Conservation (phyloP, 495 filamentous ascomycete genomes). For the Tuber magnatum region DNA sequence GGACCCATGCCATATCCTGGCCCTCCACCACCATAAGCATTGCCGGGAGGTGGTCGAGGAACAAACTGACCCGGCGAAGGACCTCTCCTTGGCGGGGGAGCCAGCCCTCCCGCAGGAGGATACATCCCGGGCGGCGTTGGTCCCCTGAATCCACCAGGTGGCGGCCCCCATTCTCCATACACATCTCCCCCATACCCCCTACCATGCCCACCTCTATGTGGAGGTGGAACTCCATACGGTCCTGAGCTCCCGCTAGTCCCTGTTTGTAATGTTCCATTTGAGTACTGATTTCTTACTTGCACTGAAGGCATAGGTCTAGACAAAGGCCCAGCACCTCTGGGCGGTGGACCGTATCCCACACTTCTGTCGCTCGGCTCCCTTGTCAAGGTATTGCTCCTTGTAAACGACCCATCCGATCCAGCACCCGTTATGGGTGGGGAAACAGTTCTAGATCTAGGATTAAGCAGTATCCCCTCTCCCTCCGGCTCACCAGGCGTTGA, state of each 20-base stretch:
- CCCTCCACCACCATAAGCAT: slow-evolving; percentile 25
- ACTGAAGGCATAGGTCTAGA: slow-evolving; percentile 30
- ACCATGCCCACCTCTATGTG: slow-evolving; percentile 9
- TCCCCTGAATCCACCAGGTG: slow-evolving; percentile 8
- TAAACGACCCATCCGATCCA: slow-evolving; percentile 17
- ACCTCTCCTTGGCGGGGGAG: slow-evolving; percentile 30
- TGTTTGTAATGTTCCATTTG: slow-evolving; percentile 20
- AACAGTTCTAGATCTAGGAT: slow-evolving; percentile 44
- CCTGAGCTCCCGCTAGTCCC: slow-evolving; percentile 18
- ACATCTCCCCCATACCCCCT: neutral
- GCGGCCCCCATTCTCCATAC: slow-evolving; percentile 8
- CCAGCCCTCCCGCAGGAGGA: slow-evolving; percentile 21
- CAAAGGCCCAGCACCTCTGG: slow-evolving; percentile 34
- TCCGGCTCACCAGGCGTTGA: slow-evolving; percentile 49
- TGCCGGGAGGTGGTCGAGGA: slow-evolving; percentile 18
- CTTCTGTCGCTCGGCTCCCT: slow-evolving; percentile 36
- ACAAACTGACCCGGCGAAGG: slow-evolving; percentile 32
- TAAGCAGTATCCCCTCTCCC: slow-evolving; percentile 81
- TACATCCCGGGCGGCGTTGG: slow-evolving; percentile 24
- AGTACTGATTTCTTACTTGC: slow-evolving; percentile 31
- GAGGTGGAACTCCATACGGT: slow-evolving; percentile 24
- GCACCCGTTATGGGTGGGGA: slow-evolving; percentile 21
- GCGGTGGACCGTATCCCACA: slow-evolving; percentile 29
- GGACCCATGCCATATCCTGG: slow-evolving; percentile 17
- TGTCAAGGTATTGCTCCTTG: slow-evolving; percentile 25